Conservation (phyloP, 805 yeast genomes). For the Metschnikowia dekortorum region DNA sequence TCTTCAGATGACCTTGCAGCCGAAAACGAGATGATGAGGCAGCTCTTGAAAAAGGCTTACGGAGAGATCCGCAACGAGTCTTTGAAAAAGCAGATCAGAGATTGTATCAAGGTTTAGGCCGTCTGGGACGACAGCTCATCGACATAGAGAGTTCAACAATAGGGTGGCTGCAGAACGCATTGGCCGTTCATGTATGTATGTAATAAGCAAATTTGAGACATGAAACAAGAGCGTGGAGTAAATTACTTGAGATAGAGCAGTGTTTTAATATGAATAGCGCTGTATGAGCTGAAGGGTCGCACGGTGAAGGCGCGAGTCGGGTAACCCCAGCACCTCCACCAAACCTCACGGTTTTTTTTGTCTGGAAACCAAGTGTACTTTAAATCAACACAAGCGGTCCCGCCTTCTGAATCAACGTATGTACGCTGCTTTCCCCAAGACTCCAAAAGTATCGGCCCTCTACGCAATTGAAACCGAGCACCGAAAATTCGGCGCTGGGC, state of each 20-base stretch:
- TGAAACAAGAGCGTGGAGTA: too few species aligned
- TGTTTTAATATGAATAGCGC: too few species aligned
- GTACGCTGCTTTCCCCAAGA: background rate
- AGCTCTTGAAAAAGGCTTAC: slow-evolving; percentile 25
- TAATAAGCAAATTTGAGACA: too few species aligned
- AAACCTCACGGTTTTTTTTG: slow-evolving; percentile 12
- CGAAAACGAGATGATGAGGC: slow-evolving; percentile 27
- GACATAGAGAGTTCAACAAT: background rate
- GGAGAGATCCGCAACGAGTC: slow-evolving; percentile 17
- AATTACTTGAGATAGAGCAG: too few species aligned
- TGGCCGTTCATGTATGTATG: background rate
- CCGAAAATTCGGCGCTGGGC: background rate
- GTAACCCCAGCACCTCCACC: slow-evolving; percentile 13
- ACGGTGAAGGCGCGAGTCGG: slow-evolving; percentile 6
- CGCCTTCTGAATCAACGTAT: slow-evolving; percentile 4
- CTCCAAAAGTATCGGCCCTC: background rate
- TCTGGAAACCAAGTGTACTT: background rate
- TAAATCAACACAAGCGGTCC: slow-evolving; percentile 7
- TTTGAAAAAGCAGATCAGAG: slow-evolving; percentile 15
- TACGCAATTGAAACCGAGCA: background rate
- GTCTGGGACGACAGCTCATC: background rate
- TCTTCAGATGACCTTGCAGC: slow-evolving; percentile 12
- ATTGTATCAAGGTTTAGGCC: slow-evolving; percentile 8
- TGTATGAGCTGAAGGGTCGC: background rate
- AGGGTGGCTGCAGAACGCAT: background rate